Evolutionary conservation across 2,329 filamentous ascomycete species (phyloP).

Genomic region (Cercospora sp.): DNA sequence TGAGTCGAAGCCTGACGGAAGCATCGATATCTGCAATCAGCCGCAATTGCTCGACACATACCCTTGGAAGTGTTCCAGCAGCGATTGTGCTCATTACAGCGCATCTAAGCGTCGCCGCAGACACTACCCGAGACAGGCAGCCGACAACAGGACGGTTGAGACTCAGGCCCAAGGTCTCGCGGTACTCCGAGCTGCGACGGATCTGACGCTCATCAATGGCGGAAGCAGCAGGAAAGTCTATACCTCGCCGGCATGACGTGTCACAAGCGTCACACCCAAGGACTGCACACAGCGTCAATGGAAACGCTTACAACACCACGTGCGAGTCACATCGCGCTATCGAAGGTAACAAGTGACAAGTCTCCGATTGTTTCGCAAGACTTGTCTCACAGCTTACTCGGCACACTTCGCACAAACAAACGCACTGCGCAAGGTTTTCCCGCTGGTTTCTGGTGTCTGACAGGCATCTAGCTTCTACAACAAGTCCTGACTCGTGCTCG

Average conservation of each 20-base stretch:
- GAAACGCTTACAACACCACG: conserved; percentile 8
- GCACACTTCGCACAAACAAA: background rate
- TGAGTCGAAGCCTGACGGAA: conserved; percentile 44
- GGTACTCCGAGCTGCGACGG: conserved; percentile 63
- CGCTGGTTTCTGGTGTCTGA: background rate
- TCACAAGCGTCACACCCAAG: conserved; percentile 8
- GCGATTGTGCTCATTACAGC: conserved; percentile 13
- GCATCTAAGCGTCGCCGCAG: background rate
- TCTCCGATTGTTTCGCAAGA: background rate
- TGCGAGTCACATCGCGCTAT: conserved; percentile 4
- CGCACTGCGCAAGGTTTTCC: background rate
- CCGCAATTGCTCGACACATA: conserved; percentile 27
- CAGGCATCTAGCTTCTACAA: conserved; percentile 11
- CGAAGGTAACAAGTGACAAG: background rate
- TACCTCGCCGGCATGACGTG: conserved; percentile 9
- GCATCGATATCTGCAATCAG: conserved; percentile 52
- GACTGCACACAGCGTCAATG: conserved; percentile 1
- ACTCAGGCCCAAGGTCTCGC: conserved; percentile 81
- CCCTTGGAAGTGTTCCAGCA: conserved; percentile 28
- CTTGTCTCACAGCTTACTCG: conserved; percentile 11
- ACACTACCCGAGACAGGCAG: conserved; percentile 50
- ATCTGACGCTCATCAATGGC: conserved; percentile 49
- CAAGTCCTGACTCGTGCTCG: background rate
- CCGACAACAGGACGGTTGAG: conserved; percentile 74
- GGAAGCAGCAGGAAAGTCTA: conserved; percentile 31